Evolutionary conservation across 2,329 filamentous ascomycete genomes (phyloP).

Genomic region (Anthostomella pinea): DNA sequence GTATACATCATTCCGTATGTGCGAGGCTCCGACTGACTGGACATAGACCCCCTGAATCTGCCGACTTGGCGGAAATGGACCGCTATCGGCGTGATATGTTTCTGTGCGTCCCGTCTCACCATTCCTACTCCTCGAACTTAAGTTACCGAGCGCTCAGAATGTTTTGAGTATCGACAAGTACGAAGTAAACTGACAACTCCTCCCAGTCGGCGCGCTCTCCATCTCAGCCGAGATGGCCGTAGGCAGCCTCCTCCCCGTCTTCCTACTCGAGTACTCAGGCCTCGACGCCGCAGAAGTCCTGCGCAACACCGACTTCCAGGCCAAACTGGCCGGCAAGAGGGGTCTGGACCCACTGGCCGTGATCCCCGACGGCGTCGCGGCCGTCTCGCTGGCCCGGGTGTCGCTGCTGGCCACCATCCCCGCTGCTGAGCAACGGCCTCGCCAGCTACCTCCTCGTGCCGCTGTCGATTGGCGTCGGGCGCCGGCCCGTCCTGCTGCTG

Average conservation of each 20-base stretch:
- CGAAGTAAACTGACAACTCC: background rate
- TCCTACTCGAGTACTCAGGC: constrained; percentile 34
- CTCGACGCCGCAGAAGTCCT: constrained; percentile 20
- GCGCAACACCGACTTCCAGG: constrained; percentile 26
- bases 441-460: constrained; percentile 37
- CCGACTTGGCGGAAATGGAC: constrained; percentile 32
- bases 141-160: too few relatives aligned
- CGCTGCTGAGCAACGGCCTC: constrained; percentile 35
- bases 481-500: constrained; percentile 35
- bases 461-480: constrained; percentile 36
- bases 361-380: constrained; percentile 28
- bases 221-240: constrained; percentile 29
- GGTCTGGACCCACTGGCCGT: constrained; percentile 24
- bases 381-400: constrained; percentile 28
- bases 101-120: constrained; percentile 25
- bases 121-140: background rate
- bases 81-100: constrained; percentile 27
- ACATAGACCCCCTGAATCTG: constrained; percentile 31
- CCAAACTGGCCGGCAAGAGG: constrained; percentile 21
- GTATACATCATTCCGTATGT: constrained; percentile 3
- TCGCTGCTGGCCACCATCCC: constrained; percentile 33
- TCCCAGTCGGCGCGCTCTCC: constrained; percentile 27
- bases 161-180: too few relatives aligned
- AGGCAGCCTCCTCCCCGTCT: constrained; percentile 32
- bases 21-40: constrained; percentile 3